A percentile compares a stretch with the other conserved stretches of the same genome.
Evolutionary conservation across 2,329 filamentous ascomycete species (phyloP).

Genomic region (Aureobasidium vineae): DNA sequence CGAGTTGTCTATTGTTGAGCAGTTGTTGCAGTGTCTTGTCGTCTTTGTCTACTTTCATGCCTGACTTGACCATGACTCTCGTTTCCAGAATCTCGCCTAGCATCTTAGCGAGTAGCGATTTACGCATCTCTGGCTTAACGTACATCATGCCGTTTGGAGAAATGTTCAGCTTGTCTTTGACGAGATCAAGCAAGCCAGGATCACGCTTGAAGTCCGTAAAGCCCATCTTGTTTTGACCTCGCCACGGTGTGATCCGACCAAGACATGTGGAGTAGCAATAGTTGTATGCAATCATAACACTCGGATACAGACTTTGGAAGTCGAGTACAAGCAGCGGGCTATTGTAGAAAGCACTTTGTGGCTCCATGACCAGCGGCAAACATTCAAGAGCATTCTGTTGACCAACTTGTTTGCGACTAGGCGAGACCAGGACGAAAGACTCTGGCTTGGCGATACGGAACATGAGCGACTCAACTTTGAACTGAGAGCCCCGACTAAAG

Average conservation of each 20-base stretch:
- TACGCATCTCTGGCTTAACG: constrained; percentile 77
- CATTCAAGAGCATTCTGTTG: constrained; percentile 94
- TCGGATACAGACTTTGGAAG: constrained; percentile 94
- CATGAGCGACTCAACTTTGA: constrained; percentile 99
- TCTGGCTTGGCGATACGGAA: constrained; percentile 97
- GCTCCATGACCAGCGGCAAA: constrained; percentile 94
- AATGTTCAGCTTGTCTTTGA: constrained; percentile 86
- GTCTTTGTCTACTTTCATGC: constrained; percentile 91
- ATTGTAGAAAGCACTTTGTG: constrained; percentile 89
- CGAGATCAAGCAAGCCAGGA: constrained; percentile 68
- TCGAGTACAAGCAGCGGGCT: constrained; percentile 88
- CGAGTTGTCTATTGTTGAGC: constrained; percentile 89
- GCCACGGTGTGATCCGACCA: constrained; percentile 80
- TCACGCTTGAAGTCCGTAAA: constrained; percentile 84
- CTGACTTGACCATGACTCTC: constrained; percentile 94
- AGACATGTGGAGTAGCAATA: constrained; percentile 98
- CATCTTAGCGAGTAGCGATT: constrained; percentile 94
- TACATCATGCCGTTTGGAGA: constrained; percentile 98
- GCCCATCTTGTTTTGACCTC: constrained; percentile 91
- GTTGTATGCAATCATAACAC: constrained; percentile 99
- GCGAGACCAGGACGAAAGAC: constrained; percentile 86
- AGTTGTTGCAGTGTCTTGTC: constrained; percentile 82
- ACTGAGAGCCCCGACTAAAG: constrained; percentile 91
- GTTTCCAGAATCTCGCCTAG: constrained; percentile 93
- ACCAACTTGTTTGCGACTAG: constrained; percentile 86